These are phyloP conservation scores for Verticillium nubilum DNA, from an alignment of 2,329 filamentous ascomycete species.

Conservation along the genomic window DNA sequence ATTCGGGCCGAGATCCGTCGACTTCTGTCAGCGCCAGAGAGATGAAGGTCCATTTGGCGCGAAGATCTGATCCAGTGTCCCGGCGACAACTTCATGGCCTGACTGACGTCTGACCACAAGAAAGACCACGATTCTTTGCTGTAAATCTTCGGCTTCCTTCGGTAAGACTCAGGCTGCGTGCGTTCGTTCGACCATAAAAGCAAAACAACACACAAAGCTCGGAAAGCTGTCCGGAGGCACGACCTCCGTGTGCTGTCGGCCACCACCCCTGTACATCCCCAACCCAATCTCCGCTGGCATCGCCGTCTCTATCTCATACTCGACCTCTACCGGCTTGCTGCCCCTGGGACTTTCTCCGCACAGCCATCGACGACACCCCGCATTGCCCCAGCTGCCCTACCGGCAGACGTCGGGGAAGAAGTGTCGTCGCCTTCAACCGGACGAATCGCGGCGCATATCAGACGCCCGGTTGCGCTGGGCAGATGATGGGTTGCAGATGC, in stretches of 20 bases:
- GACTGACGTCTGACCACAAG: too few relatives aligned
- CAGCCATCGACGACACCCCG: neutral
- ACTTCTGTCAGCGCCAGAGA: too few relatives aligned
- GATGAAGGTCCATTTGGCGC: too few relatives aligned
- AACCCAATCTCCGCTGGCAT: neutral
- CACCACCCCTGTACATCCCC: neutral
- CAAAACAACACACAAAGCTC: neutral
- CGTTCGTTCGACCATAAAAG: neutral
- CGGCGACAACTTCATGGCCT: too few relatives aligned
- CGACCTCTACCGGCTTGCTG: neutral
- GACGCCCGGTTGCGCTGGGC: neutral
- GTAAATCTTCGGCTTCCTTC: too few relatives aligned
- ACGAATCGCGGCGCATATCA: neutral
- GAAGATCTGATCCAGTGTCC: too few relatives aligned
- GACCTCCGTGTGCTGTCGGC: neutral
- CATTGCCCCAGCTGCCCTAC: neutral
- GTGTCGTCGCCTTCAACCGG: neutral
- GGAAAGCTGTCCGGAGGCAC: neutral
- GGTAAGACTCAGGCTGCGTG: too few relatives aligned
- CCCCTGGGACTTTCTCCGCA: neutral
- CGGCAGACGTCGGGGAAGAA: neutral
- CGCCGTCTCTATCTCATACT: neutral
- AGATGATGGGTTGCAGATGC: neutral
- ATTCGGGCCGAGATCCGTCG: too few relatives aligned
- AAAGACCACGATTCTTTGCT: too few relatives aligned